Evolutionary conservation across 192 early-diverging fungal species (phyloP), one percentile per base, ranked within the genome.

Genomic region (Coemansia brasiliensis): DNA sequence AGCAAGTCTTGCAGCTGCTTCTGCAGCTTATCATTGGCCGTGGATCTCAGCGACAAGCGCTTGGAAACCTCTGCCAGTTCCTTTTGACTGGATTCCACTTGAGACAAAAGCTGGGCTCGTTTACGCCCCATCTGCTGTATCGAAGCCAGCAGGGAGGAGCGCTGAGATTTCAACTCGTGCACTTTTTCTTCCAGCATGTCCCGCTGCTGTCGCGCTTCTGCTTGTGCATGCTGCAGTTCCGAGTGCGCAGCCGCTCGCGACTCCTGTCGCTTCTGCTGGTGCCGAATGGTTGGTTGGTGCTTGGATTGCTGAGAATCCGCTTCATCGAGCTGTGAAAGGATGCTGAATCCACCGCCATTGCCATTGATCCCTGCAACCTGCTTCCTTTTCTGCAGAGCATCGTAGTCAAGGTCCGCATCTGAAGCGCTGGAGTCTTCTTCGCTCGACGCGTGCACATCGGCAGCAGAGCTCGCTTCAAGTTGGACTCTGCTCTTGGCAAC

Each of bases 161-260:
- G 56, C 21, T 65, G 53, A 10, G 40, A 41, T 16, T 64, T 57
- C 12, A 74, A 65, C 42, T 52, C 60, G 41, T 60, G 65, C 20
- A 65, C 37, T 3, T 27, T 40, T 0, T 60, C 61, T 18, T 57
- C 65, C 21, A 62, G 45, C 15, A 21, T 26, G 35, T 55, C 52
- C 29, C 52, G 71, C 20, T 46, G 41, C 15, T 49, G 24, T 12
- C 58, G 59, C 39, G 51, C 61, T 12, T 49, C 45, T 10, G n/a
- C n/a, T 43, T 67, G 61, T 7, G 46, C 39, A 1, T 12, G 21
- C 11, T 52, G 57, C 57, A 67, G 57, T 39, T 42, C 46, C 0
- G 39, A 26, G 13, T 21, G 40, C 4, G 24, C 13, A 11, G 27
- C 13, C 24, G 27, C 3, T 6, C 27, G 27, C 6, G 27, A 29